Percentiles rank a stretch among this genome's conserved stretches.
These are phyloP conservation scores for Ceratobasidium sp. DNA, from an alignment of 1,284 basidiomycete species.

Conservation along the genomic window DNA sequence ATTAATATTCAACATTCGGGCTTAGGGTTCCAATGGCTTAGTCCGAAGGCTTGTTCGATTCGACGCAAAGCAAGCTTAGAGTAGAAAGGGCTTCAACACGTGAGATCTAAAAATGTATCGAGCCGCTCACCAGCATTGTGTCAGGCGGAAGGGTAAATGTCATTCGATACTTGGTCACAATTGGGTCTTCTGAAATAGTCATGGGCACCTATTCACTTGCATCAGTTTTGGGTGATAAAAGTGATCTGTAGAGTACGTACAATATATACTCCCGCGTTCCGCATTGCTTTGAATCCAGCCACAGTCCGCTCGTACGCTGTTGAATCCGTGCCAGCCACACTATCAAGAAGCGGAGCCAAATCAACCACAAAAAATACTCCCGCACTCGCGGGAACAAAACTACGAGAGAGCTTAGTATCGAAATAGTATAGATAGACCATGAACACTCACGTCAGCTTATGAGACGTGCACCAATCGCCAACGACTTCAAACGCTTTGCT, in stretches of 20 bases:
- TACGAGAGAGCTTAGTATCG: too few species aligned
- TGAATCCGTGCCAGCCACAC: background rate
- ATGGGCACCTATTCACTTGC: constrained; percentile 12
- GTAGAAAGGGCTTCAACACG: too few species aligned
- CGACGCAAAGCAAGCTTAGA: constrained; percentile 21
- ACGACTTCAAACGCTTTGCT: constrained; percentile 27
- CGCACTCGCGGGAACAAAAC: constrained; percentile 37
- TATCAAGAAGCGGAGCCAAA: constrained; percentile 14
- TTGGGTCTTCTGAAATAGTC: constrained; percentile 7
- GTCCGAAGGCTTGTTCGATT: constrained; percentile 13
- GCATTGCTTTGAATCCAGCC: constrained; percentile 19
- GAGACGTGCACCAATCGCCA: constrained; percentile 41
- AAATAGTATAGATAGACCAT: too few species aligned
- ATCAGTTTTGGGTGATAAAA: too few species aligned
- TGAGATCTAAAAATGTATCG: background rate
- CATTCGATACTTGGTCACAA: constrained; percentile 27
- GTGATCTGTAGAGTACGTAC: background rate
- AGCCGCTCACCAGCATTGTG: constrained; percentile 22
- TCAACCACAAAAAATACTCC: constrained; percentile 38
- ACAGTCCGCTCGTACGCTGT: constrained; percentile 7
- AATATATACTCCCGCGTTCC: constrained; percentile 24
- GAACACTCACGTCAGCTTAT: constrained; percentile 30
- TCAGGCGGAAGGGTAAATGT: constrained; percentile 36
- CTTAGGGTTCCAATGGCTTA: constrained; percentile 28
- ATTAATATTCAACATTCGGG: too few species aligned